Percentiles rank a stretch among this genome's conserved stretches.
Evolutionary conservation across 192 early-diverging fungal genomes (phyloP).

Genomic region (Umbelopsis sp.): DNA sequence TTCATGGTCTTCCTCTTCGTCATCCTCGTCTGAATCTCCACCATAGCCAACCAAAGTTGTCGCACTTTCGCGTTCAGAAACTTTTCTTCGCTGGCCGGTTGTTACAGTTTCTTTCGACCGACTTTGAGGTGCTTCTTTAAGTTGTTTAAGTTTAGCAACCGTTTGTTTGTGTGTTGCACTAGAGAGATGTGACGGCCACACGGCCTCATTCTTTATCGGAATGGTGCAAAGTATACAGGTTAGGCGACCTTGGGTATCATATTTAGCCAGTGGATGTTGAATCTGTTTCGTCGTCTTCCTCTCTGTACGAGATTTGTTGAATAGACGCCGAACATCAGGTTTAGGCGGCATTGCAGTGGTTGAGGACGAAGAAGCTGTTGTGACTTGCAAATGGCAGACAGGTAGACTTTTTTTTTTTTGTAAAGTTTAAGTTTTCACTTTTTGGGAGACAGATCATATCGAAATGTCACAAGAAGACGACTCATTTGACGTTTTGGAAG

Average conservation of each 20-base stretch:
- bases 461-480: conserved; percentile 17
- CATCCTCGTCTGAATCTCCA: conserved; percentile 34
- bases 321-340: conserved; percentile 35
- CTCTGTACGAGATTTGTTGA: conserved; percentile 33
- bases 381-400: conserved; percentile 12
- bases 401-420: neutral
- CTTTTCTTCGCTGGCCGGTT: conserved; percentile 27
- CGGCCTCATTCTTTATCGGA: conserved; percentile 38
- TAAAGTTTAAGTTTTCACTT: neutral
- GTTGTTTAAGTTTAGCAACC: conserved; percentile 48
- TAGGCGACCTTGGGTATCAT: conserved; percentile 48
- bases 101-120: conserved; percentile 32
- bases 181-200: conserved; percentile 53
- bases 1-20: conserved; percentile 37
- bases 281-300: conserved; percentile 35
- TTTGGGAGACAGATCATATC: neutral
- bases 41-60: conserved; percentile 34
- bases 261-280: conserved; percentile 54
- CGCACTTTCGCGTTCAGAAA: conserved; percentile 5
- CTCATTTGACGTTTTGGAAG: conserved; percentile 11
- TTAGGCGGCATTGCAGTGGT: neutral
- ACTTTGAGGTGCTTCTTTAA: conserved; percentile 35
- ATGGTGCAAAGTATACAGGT: conserved; percentile 51
- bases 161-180: conserved; percentile 48
- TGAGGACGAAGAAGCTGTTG: neutral